phyloP scores from a whole-genome alignment of 345 rosid species.

The Eucalyptus coolabah region DNA sequence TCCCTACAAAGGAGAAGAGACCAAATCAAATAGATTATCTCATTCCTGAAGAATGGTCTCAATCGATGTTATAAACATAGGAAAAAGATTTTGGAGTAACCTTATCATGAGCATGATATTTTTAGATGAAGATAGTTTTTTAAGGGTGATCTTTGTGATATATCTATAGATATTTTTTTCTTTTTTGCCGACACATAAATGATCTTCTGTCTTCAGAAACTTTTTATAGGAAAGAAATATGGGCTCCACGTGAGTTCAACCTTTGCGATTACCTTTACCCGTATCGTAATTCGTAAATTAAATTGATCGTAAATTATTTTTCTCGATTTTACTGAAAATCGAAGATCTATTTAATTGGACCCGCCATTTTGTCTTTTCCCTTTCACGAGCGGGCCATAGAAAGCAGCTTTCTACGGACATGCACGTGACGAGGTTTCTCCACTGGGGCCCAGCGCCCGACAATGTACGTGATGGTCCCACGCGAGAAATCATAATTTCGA shows the following conservation, averaged over 20 bases:
- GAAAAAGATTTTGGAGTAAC: too few relatives aligned
- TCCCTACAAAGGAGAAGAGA: too few relatives aligned
- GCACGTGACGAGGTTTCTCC: background rate
- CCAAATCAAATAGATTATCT: rapidly evolving
- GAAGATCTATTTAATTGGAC: background rate
- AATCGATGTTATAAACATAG: background rate
- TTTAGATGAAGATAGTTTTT: background rate
- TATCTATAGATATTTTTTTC: too few relatives aligned
- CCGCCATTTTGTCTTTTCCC: background rate
- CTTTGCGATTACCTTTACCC: background rate
- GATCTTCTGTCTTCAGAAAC: background rate
- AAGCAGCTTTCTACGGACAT: background rate
- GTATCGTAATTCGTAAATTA: background rate
- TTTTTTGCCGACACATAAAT: too few relatives aligned
- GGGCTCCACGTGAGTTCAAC: background rate
- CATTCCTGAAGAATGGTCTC: too few relatives aligned
- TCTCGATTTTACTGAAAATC: background rate
- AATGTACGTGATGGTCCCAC: background rate
- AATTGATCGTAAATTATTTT: background rate
- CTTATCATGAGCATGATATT: too few relatives aligned
- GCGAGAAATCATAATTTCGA: background rate
- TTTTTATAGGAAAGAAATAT: background rate
- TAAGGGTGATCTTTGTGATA: too few relatives aligned
- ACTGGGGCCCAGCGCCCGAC: background rate
- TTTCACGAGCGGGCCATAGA: background rate